A percentile compares a stretch with the other conserved stretches of the same genome.
Evolutionary conservation across 1,139 yeast genomes (phyloP).

Genomic region (Zygoascus sp.): DNA sequence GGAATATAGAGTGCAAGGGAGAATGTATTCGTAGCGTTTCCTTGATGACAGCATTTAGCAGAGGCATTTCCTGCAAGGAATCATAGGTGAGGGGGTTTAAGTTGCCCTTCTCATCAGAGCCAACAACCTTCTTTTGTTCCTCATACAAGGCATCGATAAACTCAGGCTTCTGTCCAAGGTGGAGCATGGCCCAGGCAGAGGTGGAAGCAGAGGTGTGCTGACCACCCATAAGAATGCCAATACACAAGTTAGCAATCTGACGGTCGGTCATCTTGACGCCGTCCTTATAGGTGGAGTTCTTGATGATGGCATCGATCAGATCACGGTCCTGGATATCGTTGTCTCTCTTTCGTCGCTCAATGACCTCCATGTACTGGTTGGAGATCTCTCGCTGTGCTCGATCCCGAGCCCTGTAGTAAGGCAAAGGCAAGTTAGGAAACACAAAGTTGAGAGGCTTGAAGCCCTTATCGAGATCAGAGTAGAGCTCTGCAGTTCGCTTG

Average conservation of each 20-base stretch:
- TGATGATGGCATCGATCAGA: slow-evolving; percentile 82
- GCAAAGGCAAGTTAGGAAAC: slow-evolving; percentile 88
- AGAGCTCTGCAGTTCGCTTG: slow-evolving; percentile 76
- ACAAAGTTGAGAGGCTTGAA: slow-evolving; percentile 95
- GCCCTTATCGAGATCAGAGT: slow-evolving; percentile 91
- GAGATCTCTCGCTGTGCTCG: slow-evolving; percentile 80
- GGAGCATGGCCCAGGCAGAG: slow-evolving; percentile 90
- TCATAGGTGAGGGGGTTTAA: slow-evolving; percentile 60
- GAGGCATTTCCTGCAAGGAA: slow-evolving; percentile 72
- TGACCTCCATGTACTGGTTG: slow-evolving; percentile 71
- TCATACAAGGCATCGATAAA: slow-evolving; percentile 72
- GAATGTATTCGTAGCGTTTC: slow-evolving; percentile 94
- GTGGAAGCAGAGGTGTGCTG: slow-evolving; percentile 98
- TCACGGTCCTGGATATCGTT: slow-evolving; percentile 83
- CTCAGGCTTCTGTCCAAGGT: slow-evolving; percentile 80
- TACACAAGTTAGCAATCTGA: slow-evolving; percentile 87
- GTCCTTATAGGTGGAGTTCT: slow-evolving; percentile 79
- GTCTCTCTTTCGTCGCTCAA: slow-evolving; percentile 59
- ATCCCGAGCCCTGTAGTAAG: slow-evolving; percentile 80
- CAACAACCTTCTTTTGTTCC: slow-evolving; percentile 65
- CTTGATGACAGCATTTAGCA: slow-evolving; percentile 76
- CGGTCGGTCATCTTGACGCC: slow-evolving; percentile 92
- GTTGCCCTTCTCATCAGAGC: slow-evolving; percentile 44
- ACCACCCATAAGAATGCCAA: slow-evolving; percentile 98
- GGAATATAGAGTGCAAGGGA: slow-evolving; percentile 93